phyloP scores from a whole-genome alignment of 2,329 filamentous ascomycete genomes.

The Sphaerulina vaccinii region DNA sequence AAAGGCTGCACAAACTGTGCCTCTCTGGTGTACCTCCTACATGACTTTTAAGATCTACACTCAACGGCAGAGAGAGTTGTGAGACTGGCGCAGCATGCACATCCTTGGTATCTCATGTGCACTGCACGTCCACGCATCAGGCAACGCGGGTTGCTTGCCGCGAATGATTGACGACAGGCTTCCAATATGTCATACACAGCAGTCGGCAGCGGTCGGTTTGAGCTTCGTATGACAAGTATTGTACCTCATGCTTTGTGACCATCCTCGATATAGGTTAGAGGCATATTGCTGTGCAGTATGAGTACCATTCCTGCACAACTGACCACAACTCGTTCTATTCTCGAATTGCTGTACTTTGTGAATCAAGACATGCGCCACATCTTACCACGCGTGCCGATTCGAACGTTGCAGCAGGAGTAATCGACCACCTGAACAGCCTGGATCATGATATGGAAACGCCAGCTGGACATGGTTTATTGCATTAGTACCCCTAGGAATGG shows the following conservation, averaged over 20 bases:
- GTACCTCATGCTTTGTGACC: constrained; percentile 5
- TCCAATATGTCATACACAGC: constrained; percentile 7
- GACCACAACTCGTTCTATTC: background rate
- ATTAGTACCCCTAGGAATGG: background rate
- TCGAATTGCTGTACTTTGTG: background rate
- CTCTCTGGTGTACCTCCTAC: background rate
- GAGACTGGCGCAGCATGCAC: constrained; percentile 6
- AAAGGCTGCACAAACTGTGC: constrained; percentile 4
- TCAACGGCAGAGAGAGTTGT: constrained; percentile 2
- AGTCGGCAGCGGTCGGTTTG: constrained; percentile 5
- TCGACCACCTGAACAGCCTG: background rate
- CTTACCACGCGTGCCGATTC: constrained; percentile 3
- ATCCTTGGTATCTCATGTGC: background rate
- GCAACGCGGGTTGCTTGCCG: constrained; percentile 7
- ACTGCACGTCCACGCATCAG: background rate
- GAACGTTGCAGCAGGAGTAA: constrained; percentile 3
- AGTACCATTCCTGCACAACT: constrained; percentile 5
- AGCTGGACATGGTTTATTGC: background rate
- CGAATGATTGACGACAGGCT: background rate
- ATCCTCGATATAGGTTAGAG: constrained; percentile 3
- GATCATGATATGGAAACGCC: background rate
- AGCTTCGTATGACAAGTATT: constrained; percentile 6
- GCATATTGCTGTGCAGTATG: constrained; percentile 3
- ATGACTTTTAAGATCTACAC: constrained; percentile 14
- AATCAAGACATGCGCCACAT: constrained; percentile 12